Base-by-base conservation (phyloP, 1,284 basidiomycete species). In the Ganoderma meredithae region DNA sequence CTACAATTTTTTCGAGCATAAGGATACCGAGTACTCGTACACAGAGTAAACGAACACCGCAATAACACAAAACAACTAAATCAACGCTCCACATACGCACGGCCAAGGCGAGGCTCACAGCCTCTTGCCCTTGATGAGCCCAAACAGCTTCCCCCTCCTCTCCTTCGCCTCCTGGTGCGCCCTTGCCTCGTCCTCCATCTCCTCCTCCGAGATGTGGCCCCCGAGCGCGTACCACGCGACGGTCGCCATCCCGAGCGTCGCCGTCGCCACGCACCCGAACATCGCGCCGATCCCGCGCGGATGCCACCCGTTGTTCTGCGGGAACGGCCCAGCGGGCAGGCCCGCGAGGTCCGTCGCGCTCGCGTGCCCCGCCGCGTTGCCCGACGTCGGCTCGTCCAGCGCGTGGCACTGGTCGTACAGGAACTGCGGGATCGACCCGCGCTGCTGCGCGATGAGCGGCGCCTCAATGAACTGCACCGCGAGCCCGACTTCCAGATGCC, bases 191-290 rank as follows among this genome's bases (percentile, higher is more conserved):
- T 86, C 82, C 79, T 95, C 94, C 61, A 93, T 85, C 82, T 96
- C 94, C 74, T 89, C 89, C 59, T 95, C 93, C 59, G 89, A 85
- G 67, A 93, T 83, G 64, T 83, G 77, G 2, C 85, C 88, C 33
- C 92, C 92, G 65, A 88, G 82, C 60, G 90, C 81, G 79, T 97
- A 98, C 94, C 95, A 96, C 55, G 89, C 81, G 25, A 98, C 93
- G 0, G 89, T 87, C 2, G 83, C 77, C 86, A 97, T 91, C 1
- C 97, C 96, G 60, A 97, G 74, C 33, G 95, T 82, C 1, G 94
- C 95, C 0, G 93, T 89, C 68, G 97, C 80, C 64, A 96, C 90
- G 76, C 95, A 90, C 77, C 93, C 96, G 0, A 89, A 86, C 85
- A 99, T 89, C 27, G 96, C 96, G 39, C 89, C 88, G 69, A 95